phyloP scores from a whole-genome alignment of 139 green algal genomes.

The Prasinococcaceae sp. region DNA sequence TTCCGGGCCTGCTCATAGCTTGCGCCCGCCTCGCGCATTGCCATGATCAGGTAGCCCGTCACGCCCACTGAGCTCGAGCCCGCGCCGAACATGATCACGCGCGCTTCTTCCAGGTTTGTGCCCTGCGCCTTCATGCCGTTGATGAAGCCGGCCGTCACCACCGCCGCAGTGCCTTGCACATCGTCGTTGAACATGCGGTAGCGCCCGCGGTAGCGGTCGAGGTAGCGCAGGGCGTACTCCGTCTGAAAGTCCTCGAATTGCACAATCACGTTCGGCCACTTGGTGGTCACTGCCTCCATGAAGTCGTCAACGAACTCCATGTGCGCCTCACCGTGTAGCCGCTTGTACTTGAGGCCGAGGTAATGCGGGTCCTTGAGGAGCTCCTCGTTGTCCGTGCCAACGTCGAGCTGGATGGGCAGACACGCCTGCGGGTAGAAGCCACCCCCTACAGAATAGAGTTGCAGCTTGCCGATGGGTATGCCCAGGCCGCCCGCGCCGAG shows the following conservation, averaged over 20 bases:
- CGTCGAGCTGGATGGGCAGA: slow-evolving; percentile 74
- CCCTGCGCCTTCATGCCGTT: slow-evolving; percentile 16
- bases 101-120: slow-evolving; percentile 9
- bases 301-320: slow-evolving; percentile 27
- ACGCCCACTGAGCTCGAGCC: slow-evolving; percentile 16
- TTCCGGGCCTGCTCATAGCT: not conserved
- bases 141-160: slow-evolving; percentile 19
- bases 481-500: slow-evolving; percentile 67
- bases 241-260: slow-evolving; percentile 32
- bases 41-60: not conserved
- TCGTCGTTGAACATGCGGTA: slow-evolving; percentile 51
- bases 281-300: slow-evolving; percentile 22
- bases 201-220: slow-evolving; percentile 34
- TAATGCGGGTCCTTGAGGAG: slow-evolving; percentile 62
- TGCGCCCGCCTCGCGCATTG: not conserved
- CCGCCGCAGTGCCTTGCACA: slow-evolving; percentile 25
- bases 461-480: slow-evolving; percentile 64
- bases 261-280: slow-evolving; percentile 30
- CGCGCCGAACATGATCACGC: slow-evolving; percentile 16
- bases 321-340: slow-evolving; percentile 22
- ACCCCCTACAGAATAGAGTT: slow-evolving; percentile 47
- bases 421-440: slow-evolving; percentile 38
- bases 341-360: slow-evolving; percentile 26
- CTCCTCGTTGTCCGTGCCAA: slow-evolving; percentile 68
- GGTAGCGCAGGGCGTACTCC: slow-evolving; percentile 38